phyloP scores from a whole-genome alignment of 2,329 filamentous ascomycete species.

The Dendryphion nanum region DNA sequence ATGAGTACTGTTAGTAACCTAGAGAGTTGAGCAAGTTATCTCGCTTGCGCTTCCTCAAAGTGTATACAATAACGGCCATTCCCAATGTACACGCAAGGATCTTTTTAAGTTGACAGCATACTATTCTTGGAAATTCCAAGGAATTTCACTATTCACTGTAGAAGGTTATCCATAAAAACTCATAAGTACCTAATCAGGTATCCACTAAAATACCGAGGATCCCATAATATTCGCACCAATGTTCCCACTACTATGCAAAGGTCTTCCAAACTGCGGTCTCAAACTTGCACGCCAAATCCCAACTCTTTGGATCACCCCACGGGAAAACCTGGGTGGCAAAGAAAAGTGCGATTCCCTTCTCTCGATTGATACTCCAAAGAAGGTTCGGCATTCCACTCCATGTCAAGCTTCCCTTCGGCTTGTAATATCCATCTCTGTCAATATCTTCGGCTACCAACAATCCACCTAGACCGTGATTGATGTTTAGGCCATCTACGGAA shows the following conservation, averaged over 20 bases:
- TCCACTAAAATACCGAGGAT: too few species aligned
- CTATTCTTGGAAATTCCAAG: too few species aligned
- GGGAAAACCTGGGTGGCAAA: slow-evolving; percentile 24
- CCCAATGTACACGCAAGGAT: too few species aligned
- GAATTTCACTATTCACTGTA: too few species aligned
- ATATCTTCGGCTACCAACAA: slow-evolving; percentile 18
- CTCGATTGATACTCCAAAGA: slow-evolving; percentile 21
- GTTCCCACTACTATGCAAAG: slow-evolving; percentile 5
- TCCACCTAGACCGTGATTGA: slow-evolving; percentile 17
- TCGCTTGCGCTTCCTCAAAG: too few species aligned
- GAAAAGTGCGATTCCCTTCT: slow-evolving; percentile 18
- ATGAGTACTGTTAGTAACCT: too few species aligned
- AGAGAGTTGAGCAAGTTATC: too few species aligned
- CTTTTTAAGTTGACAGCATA: too few species aligned
- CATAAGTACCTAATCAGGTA: too few species aligned
- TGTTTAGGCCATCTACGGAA: slow-evolving; percentile 10
- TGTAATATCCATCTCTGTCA: slow-evolving; percentile 13
- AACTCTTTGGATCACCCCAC: slow-evolving; percentile 15
- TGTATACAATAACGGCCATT: too few species aligned
- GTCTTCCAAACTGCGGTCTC: slow-evolving; percentile 22
- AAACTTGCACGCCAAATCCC: slow-evolving; percentile 15
- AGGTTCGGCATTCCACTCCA: slow-evolving; percentile 25
- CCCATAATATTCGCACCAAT: too few species aligned
- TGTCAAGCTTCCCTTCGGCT: slow-evolving; percentile 17
- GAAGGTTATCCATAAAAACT: too few species aligned